Evolutionary conservation across 129 eudicot species (phyloP), one percentile per base, ranked within the genome.

Genomic region (Dittrichia graveolens): DNA sequence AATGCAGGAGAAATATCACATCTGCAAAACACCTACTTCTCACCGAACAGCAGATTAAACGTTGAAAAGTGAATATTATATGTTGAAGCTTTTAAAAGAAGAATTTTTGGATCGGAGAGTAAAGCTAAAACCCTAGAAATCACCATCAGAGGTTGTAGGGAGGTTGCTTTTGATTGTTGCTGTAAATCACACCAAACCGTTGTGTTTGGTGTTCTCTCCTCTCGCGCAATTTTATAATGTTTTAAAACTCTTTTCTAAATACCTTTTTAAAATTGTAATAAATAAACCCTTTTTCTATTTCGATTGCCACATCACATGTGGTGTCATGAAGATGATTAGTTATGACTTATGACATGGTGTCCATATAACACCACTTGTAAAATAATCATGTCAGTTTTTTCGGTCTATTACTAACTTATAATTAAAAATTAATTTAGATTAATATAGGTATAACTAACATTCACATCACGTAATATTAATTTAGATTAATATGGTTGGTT

Each of bases 1-100:
- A 59, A 82, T 74, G 81, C 78, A 65, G 80, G 75, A 40, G 78
- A 83, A 38, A 67, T 75, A 74, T 84, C 84, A 84, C 90, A 80
- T 82, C 84, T 52, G 81, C 77, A 84, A 65, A 62, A 38, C 72
- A 78, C 16, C 85, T 58, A 81, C 84, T 63, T 76, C 44, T 54
- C 75, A 87, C 81, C 90, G n/a, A 90, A 80, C 83, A 48, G 67
- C 61, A 46, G 74, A 61, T 69, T 61, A 24, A 69, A 60, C 12
- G 71, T 80, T 73, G 75, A 67, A 70, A 63, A 46, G 8, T 44
- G 69, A 8, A 54, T 13, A 9, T 56, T 42, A 31, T n/a, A 15
- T 64, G 46, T 43, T 70, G 72, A 63, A 74, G 66, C 45, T 65
- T 69, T 47, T 43, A 67, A 47, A 42, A 60, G 7, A 54, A 44